phyloP scores from a whole-genome alignment of 2,329 filamentous ascomycete species.

The Pseudogymnoascus sp. region DNA sequence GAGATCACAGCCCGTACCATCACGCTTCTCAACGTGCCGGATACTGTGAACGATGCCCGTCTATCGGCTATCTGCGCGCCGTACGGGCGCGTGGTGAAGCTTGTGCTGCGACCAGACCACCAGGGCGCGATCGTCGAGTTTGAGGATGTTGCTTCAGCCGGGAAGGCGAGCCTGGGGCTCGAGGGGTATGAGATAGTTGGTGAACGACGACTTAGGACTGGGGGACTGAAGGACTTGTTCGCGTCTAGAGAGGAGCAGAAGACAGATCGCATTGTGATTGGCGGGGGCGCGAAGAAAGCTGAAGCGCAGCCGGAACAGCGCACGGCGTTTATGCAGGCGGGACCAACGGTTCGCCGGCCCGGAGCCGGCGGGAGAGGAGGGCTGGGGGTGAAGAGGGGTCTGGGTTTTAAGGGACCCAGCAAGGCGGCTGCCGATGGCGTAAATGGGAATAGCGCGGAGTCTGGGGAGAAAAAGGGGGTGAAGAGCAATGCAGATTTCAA shows the following conservation, averaged over 20 bases:
- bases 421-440: slow-evolving; percentile 10
- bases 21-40: slow-evolving; percentile 75
- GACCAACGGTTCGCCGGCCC: slow-evolving; percentile 26
- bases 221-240: slow-evolving; percentile 46
- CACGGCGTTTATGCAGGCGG: slow-evolving; percentile 20
- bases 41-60: slow-evolving; percentile 84
- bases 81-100: slow-evolving; percentile 62
- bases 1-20: slow-evolving; percentile 62
- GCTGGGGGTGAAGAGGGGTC: slow-evolving; percentile 27
- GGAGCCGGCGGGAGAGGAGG: slow-evolving; percentile 29
- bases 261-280: slow-evolving; percentile 33
- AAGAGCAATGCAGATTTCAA: slow-evolving; percentile 53
- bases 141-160: slow-evolving; percentile 53
- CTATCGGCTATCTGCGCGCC: slow-evolving; percentile 64
- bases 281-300: slow-evolving; percentile 25
- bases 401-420: slow-evolving; percentile 22
- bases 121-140: slow-evolving; percentile 84
- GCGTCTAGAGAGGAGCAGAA: slow-evolving; percentile 39
- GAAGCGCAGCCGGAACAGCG: slow-evolving; percentile 31
- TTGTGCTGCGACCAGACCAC: slow-evolving; percentile 72
- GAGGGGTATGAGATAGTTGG: slow-evolving; percentile 45
- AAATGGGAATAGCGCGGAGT: slow-evolving; percentile 18
- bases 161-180: slow-evolving; percentile 57
- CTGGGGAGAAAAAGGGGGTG: slow-evolving; percentile 21
- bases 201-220: slow-evolving; percentile 45